These are phyloP conservation scores for Alternaria sp. DNA, from an alignment of 2,329 filamentous ascomycete genomes.

Conservation along the genomic window DNA sequence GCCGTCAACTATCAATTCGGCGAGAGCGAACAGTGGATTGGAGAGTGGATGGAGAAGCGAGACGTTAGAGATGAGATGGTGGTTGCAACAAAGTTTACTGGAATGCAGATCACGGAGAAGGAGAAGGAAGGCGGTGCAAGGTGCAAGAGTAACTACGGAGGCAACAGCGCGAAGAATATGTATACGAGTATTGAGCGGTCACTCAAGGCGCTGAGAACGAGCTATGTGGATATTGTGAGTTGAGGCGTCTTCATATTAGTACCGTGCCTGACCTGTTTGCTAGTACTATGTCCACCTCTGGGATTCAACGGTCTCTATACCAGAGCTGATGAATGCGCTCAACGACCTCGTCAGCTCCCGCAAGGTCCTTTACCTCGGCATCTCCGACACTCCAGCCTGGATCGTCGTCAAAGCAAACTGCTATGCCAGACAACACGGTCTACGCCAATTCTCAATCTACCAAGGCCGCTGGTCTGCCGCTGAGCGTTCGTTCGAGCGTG, in stretches of 20 bases:
- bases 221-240: conserved; percentile 67
- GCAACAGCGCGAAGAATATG: conserved; percentile 31
- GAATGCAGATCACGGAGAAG: conserved; percentile 38
- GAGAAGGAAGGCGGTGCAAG: conserved; percentile 25
- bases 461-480: conserved; percentile 54
- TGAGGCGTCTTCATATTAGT: not conserved
- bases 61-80: conserved; percentile 52
- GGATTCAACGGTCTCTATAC: conserved; percentile 54
- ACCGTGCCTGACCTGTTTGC: conserved; percentile 31
- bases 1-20: conserved; percentile 53
- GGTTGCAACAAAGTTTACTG: conserved; percentile 53
- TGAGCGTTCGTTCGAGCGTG: conserved; percentile 55
- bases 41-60: conserved; percentile 54
- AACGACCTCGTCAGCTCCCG: conserved; percentile 52
- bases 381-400: conserved; percentile 56
- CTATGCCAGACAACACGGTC: conserved; percentile 53
- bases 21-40: conserved; percentile 54
- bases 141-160: conserved; percentile 25
- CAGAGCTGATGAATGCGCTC: conserved; percentile 56
- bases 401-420: conserved; percentile 40
- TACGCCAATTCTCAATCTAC: conserved; percentile 52
- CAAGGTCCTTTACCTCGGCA: conserved; percentile 57
- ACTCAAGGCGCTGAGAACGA: conserved; percentile 56
- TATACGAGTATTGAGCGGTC: conserved; percentile 19
- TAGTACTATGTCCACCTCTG: conserved; percentile 52